phyloP scores from a whole-genome alignment of 1,284 basidiomycete genomes.

The Tilletia walkeri region DNA sequence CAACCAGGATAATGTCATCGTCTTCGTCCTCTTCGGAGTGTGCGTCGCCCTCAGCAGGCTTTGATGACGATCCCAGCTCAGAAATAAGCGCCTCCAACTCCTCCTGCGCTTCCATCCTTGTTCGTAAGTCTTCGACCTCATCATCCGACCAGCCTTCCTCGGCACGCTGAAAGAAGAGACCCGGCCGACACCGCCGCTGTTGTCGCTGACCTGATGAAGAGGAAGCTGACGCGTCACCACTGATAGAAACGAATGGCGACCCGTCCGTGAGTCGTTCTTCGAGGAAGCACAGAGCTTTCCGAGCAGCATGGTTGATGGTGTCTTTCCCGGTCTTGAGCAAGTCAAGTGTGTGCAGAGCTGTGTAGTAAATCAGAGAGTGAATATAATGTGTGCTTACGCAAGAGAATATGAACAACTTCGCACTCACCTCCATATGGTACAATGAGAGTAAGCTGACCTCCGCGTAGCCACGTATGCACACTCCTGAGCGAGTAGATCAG shows the following conservation, averaged over 20 bases:
- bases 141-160: background rate
- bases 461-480: slow-evolving; percentile 74
- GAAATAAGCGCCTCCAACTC: slow-evolving; percentile 5
- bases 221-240: background rate
- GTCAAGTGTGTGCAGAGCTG: slow-evolving; percentile 87
- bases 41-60: background rate
- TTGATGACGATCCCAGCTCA: background rate
- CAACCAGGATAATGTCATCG: background rate
- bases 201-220: background rate
- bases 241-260: background rate
- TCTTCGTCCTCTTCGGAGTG: background rate
- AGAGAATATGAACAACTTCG: background rate
- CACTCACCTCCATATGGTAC: slow-evolving; percentile 79
- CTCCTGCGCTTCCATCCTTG: background rate
- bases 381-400: slow-evolving; percentile 4
- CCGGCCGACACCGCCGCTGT: background rate
- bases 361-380: slow-evolving; percentile 18
- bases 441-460: slow-evolving; percentile 69
- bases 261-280: slow-evolving; percentile 59
- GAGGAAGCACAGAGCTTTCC: slow-evolving; percentile 74
- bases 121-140: background rate
- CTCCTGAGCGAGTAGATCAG: slow-evolving; percentile 77
- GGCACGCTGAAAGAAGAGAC: slow-evolving; percentile 1
- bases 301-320: slow-evolving; percentile 73
- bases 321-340: slow-evolving; percentile 84